A percentile compares a stretch with the other conserved stretches of the same genome.
These are phyloP conservation scores for Mucor plumbeus DNA, from an alignment of 371 early-diverging fungal species.

Conservation along the genomic window DNA sequence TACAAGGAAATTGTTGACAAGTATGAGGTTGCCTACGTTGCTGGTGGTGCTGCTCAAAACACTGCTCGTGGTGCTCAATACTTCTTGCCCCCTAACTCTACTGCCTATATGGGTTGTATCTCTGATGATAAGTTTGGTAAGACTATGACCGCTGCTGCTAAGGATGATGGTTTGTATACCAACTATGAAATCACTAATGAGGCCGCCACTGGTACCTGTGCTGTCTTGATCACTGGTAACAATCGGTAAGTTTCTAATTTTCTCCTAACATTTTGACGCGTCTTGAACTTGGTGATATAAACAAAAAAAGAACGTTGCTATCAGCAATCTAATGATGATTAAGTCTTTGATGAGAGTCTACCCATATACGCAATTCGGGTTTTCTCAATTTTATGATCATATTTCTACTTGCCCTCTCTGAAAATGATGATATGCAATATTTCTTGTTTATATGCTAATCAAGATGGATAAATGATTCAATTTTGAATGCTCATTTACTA, in stretches of 20 bases:
- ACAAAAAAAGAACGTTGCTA: background rate
- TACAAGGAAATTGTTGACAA: constrained; percentile 81
- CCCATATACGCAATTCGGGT: constrained; percentile 11
- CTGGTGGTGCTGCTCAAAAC: constrained; percentile 97
- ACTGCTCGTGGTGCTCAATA: constrained; percentile 90
- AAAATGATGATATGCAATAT: background rate
- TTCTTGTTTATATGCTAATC: background rate
- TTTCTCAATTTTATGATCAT: constrained; percentile 9
- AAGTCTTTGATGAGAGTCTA: constrained; percentile 18
- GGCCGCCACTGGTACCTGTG: constrained; percentile 93
- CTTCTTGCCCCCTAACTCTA: constrained; percentile 84
- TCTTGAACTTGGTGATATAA: background rate
- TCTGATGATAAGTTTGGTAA: constrained; percentile 85
- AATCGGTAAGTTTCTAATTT: constrained; percentile 62
- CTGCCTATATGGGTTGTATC: constrained; percentile 91
- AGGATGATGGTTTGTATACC: constrained; percentile 83
- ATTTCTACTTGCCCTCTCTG: constrained; percentile 10
- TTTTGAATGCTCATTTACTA: background rate
- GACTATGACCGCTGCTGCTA: constrained; percentile 77
- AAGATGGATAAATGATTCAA: no score
- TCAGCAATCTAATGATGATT: constrained; percentile 3
- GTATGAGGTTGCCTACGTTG: constrained; percentile 82
- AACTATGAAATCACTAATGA: constrained; percentile 76
- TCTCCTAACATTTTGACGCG: background rate
- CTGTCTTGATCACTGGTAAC: constrained; percentile 90